Evolutionary conservation across 1,284 basidiomycete genomes (phyloP).

Genomic region (Abortiporus biennis): DNA sequence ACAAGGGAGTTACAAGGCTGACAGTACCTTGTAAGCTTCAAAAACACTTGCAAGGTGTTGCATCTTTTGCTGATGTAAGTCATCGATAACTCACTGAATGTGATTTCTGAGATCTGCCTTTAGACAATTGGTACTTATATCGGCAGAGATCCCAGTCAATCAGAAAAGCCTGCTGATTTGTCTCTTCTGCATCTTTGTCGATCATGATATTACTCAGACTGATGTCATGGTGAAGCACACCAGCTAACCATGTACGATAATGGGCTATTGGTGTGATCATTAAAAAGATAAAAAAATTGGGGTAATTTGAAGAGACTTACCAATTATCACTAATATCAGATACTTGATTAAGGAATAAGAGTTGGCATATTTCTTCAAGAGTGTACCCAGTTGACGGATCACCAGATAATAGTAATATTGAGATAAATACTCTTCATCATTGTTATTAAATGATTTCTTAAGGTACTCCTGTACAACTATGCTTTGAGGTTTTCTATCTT

Average conservation of each 20-base stretch:
- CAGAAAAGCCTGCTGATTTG: background rate
- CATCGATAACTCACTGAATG: background rate
- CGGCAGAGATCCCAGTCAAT: constrained; percentile 4
- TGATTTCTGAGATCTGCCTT: background rate
- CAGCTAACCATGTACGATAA: background rate
- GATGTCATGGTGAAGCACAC: constrained; percentile 3
- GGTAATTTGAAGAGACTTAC: background rate
- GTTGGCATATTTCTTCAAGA: background rate
- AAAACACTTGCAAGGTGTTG: too few species aligned
- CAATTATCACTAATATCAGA: background rate
- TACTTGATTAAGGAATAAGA: background rate
- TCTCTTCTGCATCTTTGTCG: background rate
- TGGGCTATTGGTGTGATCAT: background rate
- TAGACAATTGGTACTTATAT: background rate
- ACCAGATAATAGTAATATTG: constrained; percentile 1
- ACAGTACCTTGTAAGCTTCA: too few species aligned
- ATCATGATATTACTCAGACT: constrained; percentile 1
- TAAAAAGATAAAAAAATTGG: background rate
- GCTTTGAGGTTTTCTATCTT: background rate
- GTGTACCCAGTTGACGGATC: background rate
- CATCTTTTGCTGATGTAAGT: background rate
- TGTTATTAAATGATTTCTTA: too few species aligned
- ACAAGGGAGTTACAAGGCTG: too few species aligned
- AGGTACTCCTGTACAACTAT: background rate
- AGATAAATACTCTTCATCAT: background rate